These are phyloP conservation scores for Gossypium sturtianum DNA, from an alignment of 345 rosid genomes.

Conservation along the genomic window DNA sequence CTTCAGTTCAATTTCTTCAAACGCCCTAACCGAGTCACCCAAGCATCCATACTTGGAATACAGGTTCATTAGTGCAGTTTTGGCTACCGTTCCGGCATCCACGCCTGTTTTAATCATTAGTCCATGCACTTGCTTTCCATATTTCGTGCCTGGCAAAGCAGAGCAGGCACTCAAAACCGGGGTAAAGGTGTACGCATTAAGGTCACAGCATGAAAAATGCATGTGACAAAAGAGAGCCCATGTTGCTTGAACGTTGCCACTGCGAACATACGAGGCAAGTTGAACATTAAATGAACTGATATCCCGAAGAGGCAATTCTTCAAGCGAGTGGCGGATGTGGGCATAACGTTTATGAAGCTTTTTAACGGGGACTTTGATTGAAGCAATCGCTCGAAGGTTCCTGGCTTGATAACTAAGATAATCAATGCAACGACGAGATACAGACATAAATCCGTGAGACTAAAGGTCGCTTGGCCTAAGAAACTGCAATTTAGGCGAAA, in stretches of 20 bases:
- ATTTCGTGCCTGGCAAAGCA: constrained; percentile 31
- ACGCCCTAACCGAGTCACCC: constrained; percentile 42
- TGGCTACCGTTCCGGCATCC: constrained; percentile 45
- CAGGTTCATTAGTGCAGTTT: constrained; percentile 68
- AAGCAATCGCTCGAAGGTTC: neutral
- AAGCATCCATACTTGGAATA: constrained; percentile 53
- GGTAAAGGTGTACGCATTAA: constrained; percentile 58
- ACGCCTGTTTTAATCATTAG: constrained; percentile 57
- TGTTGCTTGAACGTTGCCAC: constrained; percentile 35
- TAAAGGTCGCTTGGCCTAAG: neutral
- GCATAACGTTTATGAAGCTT: constrained; percentile 15
- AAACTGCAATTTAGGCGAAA: neutral
- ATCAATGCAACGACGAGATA: neutral
- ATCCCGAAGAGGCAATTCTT: constrained; percentile 43
- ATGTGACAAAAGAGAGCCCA: constrained; percentile 48
- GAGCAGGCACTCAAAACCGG: constrained; percentile 65
- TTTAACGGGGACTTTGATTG: neutral
- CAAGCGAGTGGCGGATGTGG: constrained; percentile 33
- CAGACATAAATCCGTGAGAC: constrained; percentile 13
- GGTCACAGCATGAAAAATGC: constrained; percentile 29
- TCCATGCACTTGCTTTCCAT: constrained; percentile 71
- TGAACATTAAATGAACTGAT: constrained; percentile 41
- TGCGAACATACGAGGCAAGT: constrained; percentile 39
- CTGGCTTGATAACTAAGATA: neutral
- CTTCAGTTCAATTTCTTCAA: constrained; percentile 43